phyloP scores from a whole-genome alignment of 768 basidiomycete species.

The Omphalotus guepiniiformis region DNA sequence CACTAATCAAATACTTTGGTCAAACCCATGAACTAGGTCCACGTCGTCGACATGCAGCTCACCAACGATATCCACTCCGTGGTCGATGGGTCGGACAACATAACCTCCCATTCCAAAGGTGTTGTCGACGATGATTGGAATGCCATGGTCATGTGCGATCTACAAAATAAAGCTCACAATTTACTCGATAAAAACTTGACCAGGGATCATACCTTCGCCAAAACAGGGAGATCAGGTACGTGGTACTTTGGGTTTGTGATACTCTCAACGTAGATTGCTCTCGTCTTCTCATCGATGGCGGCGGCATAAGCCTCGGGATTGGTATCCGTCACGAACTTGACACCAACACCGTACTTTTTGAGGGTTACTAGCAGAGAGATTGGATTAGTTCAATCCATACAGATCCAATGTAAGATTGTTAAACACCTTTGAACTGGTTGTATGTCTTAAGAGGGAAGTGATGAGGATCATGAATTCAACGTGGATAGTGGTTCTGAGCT shows the following conservation, averaged over 20 bases:
- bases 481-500: slow-evolving; percentile 12
- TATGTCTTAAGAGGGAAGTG: slow-evolving; percentile 46
- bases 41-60: slow-evolving; percentile 12
- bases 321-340: slow-evolving; percentile 48
- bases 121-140: slow-evolving; percentile 65
- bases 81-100: slow-evolving; percentile 16
- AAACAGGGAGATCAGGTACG: slow-evolving; percentile 48
- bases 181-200: slow-evolving; percentile 12
- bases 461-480: neutral
- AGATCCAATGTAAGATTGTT: neutral
- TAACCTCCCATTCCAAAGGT: slow-evolving; percentile 52
- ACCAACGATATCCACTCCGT: slow-evolving; percentile 25
- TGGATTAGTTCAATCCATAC: neutral
- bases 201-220: slow-evolving; percentile 39
- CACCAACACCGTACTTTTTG: slow-evolving; percentile 50
- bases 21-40: neutral
- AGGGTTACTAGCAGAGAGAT: slow-evolving; percentile 32
- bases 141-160: slow-evolving; percentile 56
- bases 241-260: slow-evolving; percentile 63
- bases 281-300: slow-evolving; percentile 59
- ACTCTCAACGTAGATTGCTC: slow-evolving; percentile 53
- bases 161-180: slow-evolving; percentile 13
- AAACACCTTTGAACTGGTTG: slow-evolving; percentile 57
- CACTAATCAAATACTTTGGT: slow-evolving; percentile 24
- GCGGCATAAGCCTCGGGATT: slow-evolving; percentile 43